Conservation (phyloP, 129 eudicot species). For the Pulicaria dysenterica region DNA sequence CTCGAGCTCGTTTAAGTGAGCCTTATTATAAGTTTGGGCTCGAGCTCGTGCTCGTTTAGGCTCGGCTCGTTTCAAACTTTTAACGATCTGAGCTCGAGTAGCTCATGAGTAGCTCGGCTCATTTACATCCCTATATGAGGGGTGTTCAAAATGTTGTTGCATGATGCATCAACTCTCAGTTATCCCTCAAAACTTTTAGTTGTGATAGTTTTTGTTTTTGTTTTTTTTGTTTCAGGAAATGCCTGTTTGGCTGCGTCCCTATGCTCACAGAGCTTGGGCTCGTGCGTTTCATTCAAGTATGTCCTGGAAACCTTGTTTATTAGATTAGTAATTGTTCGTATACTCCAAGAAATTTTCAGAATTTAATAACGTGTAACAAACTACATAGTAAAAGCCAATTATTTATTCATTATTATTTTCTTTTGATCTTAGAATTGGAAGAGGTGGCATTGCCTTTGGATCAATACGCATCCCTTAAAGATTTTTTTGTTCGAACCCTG, state of each 20-base stretch:
- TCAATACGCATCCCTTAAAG: constrained; percentile 71
- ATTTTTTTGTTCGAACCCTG: constrained; percentile 74
- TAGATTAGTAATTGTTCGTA: background rate
- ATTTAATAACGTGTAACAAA: background rate
- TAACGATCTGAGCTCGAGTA: no score
- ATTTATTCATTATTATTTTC: background rate
- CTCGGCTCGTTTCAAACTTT: no score
- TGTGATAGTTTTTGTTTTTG: background rate
- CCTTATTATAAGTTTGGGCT: no score
- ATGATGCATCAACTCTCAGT: background rate
- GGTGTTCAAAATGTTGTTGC: background rate
- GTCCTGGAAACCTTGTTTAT: constrained; percentile 22
- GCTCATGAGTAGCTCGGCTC: no score
- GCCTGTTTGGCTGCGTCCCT: constrained; percentile 84
- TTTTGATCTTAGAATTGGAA: constrained; percentile 61
- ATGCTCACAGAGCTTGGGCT: constrained; percentile 89
- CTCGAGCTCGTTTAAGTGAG: no score
- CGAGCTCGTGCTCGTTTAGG: no score
- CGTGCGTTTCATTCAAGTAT: constrained; percentile 97
- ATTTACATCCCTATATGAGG: no score
- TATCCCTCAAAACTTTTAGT: background rate
- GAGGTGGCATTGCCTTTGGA: constrained; percentile 88
- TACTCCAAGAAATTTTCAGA: background rate
- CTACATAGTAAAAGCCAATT: background rate
- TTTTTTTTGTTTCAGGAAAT: constrained; percentile 60